Percentiles rank a stretch among this genome's conserved stretches.
phyloP scores from a whole-genome alignment of 345 rosid genomes.

The Salix purpurea region DNA sequence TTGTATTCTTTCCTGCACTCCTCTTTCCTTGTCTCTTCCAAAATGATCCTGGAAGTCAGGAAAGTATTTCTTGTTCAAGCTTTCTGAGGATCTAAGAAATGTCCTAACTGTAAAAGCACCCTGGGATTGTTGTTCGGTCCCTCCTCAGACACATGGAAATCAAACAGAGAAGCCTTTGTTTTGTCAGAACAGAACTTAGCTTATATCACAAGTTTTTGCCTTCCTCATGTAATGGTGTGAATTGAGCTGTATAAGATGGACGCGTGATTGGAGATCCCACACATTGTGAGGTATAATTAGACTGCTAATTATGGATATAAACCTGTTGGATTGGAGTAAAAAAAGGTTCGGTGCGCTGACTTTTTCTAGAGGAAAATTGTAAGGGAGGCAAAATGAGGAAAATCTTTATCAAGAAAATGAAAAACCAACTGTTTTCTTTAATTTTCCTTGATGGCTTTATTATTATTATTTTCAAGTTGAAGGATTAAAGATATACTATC shows the following conservation, averaged over 20 bases:
- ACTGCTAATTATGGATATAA: slow-evolving; percentile 26
- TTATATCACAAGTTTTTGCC: slow-evolving; percentile 33
- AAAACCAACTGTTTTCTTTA: slow-evolving; percentile 6
- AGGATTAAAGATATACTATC: background rate
- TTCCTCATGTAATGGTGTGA: slow-evolving; percentile 23
- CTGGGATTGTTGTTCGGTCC: background rate
- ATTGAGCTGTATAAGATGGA: slow-evolving; percentile 17
- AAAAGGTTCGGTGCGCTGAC: slow-evolving; percentile 43
- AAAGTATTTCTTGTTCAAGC: background rate
- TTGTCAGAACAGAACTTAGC: slow-evolving; percentile 27
- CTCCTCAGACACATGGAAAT: slow-evolving; percentile 38
- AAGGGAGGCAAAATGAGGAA: background rate
- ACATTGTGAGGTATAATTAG: slow-evolving; percentile 34
- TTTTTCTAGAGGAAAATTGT: slow-evolving; percentile 25
- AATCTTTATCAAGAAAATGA: background rate
- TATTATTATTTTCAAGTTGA: background rate
- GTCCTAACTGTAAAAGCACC: background rate
- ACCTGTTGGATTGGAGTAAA: slow-evolving; percentile 39
- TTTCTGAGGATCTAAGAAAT: background rate
- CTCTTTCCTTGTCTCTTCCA: background rate
- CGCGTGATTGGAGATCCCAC: slow-evolving; percentile 54
- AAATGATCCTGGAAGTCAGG: background rate
- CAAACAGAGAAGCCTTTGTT: slow-evolving; percentile 30
- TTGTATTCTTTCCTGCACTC: background rate
- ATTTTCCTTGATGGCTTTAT: background rate